phyloP scores from a whole-genome alignment of 108 stramenopile species.

The Ochromonas danica region DNA sequence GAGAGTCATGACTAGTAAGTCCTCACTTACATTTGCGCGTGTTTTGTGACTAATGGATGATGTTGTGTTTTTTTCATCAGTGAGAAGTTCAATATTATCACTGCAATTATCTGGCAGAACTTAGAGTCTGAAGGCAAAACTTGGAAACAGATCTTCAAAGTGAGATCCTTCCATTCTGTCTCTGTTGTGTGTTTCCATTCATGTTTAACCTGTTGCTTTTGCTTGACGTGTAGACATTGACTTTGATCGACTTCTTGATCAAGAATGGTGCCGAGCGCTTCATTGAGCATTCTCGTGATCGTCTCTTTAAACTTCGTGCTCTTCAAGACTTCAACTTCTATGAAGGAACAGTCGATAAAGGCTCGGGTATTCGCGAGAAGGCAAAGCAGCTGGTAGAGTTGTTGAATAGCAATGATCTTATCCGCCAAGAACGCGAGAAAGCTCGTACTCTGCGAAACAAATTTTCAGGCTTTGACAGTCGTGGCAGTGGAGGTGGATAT shows the following conservation, averaged over 20 bases:
- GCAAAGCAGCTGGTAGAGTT: constrained; percentile 85
- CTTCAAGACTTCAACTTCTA: constrained; percentile 88
- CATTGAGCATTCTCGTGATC: constrained; percentile 89
- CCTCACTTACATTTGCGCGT: constrained; percentile 67
- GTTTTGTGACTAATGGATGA: neutral
- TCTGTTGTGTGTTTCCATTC: neutral
- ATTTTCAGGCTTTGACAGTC: constrained; percentile 37
- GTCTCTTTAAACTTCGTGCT: constrained; percentile 60
- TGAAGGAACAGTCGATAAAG: constrained; percentile 76
- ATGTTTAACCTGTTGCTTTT: neutral
- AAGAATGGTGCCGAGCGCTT: constrained; percentile 89
- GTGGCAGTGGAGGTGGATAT: neutral
- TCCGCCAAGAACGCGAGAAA: constrained; percentile 85
- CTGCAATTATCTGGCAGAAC: constrained; percentile 42
- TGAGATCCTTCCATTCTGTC: constrained; percentile 1
- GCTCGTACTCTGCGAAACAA: constrained; percentile 67
- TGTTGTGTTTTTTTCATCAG: constrained; percentile 1
- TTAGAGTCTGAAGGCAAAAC: constrained; percentile 48
- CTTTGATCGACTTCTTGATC: constrained; percentile 83
- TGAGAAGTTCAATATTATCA: constrained; percentile 44
- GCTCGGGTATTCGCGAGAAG: constrained; percentile 73
- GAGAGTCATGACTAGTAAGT: constrained; percentile 85
- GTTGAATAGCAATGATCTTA: constrained; percentile 77
- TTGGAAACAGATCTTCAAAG: constrained; percentile 51
- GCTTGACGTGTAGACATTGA: constrained; percentile 55